Evolutionary conservation across 176 grass and related monocot genomes (phyloP).

Genomic region (Hyparrhenia diplandra): DNA sequence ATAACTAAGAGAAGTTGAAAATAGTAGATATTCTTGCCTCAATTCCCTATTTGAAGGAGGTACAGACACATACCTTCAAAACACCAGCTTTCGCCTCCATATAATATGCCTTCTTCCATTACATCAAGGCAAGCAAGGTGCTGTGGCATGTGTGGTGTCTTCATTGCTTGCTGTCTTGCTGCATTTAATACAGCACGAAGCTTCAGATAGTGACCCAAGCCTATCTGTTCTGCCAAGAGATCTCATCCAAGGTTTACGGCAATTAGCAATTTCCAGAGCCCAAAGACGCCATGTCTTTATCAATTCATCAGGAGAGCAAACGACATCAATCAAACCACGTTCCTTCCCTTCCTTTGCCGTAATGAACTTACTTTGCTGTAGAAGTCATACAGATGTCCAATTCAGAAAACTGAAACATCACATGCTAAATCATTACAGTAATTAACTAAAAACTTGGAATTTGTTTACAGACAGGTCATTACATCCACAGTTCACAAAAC

Average conservation of each 20-base stretch:
- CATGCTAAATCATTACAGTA: background rate
- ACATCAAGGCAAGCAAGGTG: conserved; percentile 79
- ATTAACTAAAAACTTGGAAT: background rate
- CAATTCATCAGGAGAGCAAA: conserved; percentile 75
- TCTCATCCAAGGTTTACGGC: conserved; percentile 70
- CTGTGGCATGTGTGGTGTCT: conserved; percentile 71
- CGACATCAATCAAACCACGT: conserved; percentile 64
- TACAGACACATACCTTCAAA: conserved; percentile 50
- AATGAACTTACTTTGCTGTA: conserved; percentile 81
- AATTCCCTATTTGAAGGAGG: background rate
- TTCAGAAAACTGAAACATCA: background rate
- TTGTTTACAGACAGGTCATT: background rate
- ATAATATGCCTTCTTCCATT: conserved; percentile 69
- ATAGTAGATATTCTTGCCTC: background rate
- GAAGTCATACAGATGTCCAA: conserved; percentile 7
- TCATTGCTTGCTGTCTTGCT: conserved; percentile 65
- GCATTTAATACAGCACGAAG: conserved; percentile 57
- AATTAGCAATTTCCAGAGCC: conserved; percentile 80
- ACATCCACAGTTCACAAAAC: background rate
- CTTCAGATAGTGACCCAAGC: conserved; percentile 79
- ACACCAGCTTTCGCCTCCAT: conserved; percentile 88
- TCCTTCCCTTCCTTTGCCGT: conserved; percentile 74
- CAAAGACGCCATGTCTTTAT: conserved; percentile 63
- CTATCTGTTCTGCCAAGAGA: conserved; percentile 79
- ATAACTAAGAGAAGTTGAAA: background rate